Evolutionary conservation across 495 filamentous ascomycete genomes (phyloP).

Genomic region (Pseudevernia furfuracea): DNA sequence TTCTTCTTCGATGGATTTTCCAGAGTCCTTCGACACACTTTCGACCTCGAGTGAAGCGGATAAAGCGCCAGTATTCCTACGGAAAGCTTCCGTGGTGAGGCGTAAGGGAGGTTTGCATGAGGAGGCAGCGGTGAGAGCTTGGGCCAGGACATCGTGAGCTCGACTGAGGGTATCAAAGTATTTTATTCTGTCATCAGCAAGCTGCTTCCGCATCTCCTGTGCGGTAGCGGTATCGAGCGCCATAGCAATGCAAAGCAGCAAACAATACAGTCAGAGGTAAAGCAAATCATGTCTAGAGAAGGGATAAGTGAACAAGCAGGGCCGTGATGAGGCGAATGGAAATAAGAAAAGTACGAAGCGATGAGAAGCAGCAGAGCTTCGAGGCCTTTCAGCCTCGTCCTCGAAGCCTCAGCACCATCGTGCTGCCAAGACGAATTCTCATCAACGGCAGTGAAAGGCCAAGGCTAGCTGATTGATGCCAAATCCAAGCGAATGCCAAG

Average conservation of each 20-base stretch:
- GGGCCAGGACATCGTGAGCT: slow-evolving; percentile 29
- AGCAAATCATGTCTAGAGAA: not conserved
- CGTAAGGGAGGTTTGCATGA: not conserved
- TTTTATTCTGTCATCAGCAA: slow-evolving; percentile 31
- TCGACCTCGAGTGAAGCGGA: slow-evolving; percentile 19
- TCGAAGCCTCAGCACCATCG: not conserved
- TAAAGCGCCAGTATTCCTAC: slow-evolving; percentile 13
- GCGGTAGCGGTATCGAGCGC: slow-evolving; percentile 12
- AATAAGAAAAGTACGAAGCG: not conserved
- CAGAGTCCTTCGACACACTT: slow-evolving; percentile 23
- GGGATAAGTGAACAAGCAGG: not conserved
- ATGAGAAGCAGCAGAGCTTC: not conserved
- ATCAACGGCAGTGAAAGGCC: not conserved
- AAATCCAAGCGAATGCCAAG: slow-evolving; percentile 1
- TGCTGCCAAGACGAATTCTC: not conserved
- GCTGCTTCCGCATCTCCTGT: slow-evolving; percentile 31
- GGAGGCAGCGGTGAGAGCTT: slow-evolving; percentile 12
- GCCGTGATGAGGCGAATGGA: not conserved
- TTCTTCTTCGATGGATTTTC: slow-evolving; percentile 26
- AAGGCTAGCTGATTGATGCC: not conserved
- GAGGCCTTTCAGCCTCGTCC: slow-evolving; percentile 1
- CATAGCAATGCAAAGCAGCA: not conserved
- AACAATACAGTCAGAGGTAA: not conserved
- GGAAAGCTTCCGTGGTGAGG: slow-evolving; percentile 15
- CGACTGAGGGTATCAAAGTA: slow-evolving; percentile 32